Percentiles rank a stretch among this genome's conserved stretches.
Conservation (phyloP, 768 basidiomycete species). For the Rhizopogon roseolus region DNA sequence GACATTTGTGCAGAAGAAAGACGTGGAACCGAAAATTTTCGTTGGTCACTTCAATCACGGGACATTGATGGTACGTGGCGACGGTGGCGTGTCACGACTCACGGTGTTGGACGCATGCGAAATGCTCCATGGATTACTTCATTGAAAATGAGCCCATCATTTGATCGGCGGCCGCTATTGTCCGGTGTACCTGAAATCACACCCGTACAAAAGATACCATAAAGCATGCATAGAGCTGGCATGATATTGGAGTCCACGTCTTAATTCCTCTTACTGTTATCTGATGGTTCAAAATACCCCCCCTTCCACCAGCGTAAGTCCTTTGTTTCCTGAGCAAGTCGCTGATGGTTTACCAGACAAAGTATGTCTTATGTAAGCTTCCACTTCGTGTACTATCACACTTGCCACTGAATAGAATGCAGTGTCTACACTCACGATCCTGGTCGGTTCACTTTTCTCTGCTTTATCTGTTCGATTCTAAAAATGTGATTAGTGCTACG, state of each 20-base stretch:
- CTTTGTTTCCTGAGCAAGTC: not conserved
- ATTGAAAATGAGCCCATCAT: too few species aligned
- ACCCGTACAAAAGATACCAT: not conserved
- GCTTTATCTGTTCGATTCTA: not conserved
- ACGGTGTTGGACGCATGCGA: too few species aligned
- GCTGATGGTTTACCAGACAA: not conserved
- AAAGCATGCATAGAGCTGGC: not conserved
- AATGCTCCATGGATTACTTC: too few species aligned
- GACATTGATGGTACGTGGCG: too few species aligned
- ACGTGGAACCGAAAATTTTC: too few species aligned
- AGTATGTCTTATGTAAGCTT: not conserved
- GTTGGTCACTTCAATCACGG: too few species aligned
- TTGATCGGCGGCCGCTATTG: too few species aligned
- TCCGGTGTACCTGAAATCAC: too few species aligned
- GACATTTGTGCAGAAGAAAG: too few species aligned
- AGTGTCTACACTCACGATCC: not conserved
- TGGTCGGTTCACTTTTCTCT: not conserved
- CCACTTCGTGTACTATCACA: not conserved
- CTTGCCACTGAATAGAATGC: not conserved
- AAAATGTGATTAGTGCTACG: not conserved
- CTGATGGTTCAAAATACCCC: too few species aligned
- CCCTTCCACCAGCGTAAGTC: not conserved
- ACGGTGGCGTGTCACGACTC: too few species aligned
- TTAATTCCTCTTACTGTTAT: not conserved
- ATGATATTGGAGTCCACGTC: not conserved